phyloP scores from a whole-genome alignment of 2,329 filamentous ascomycete species.

The Byssoonygena ceratinophila region DNA sequence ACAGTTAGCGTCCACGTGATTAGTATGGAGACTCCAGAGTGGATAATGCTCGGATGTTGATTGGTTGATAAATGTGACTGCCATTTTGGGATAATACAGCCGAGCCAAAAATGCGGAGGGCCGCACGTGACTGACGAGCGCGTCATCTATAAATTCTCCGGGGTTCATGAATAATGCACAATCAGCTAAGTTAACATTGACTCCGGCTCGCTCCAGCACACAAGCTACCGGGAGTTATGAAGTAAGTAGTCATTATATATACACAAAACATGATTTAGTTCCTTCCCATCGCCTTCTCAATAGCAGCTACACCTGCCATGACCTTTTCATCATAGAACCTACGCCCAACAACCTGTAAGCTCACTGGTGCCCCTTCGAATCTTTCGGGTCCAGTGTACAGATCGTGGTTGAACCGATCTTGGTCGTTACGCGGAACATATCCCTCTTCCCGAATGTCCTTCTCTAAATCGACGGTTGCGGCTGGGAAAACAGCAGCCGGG shows the following conservation, averaged over 20 bases:
- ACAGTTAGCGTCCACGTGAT: background rate
- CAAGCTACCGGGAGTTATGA: background rate
- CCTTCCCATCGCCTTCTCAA: conserved; percentile 26
- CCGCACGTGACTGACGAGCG: too few species aligned
- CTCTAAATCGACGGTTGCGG: conserved; percentile 35
- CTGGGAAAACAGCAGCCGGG: conserved; percentile 52
- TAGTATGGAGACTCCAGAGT: background rate
- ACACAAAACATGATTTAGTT: conserved; percentile 8
- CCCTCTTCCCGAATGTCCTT: conserved; percentile 32
- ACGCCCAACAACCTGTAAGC: conserved; percentile 45
- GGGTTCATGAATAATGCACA: too few species aligned
- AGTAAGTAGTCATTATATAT: background rate
- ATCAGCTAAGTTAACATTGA: too few species aligned
- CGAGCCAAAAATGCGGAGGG: background rate
- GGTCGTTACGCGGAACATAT: conserved; percentile 35
- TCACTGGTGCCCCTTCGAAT: conserved; percentile 42
- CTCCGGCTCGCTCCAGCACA: too few species aligned
- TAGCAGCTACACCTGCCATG: conserved; percentile 24
- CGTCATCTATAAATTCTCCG: too few species aligned
- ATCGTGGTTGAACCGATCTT: conserved; percentile 40
- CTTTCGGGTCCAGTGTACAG: conserved; percentile 40
- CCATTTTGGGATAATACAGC: too few species aligned
- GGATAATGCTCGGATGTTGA: background rate
- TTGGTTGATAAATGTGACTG: too few species aligned
- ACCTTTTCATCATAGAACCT: conserved; percentile 48